A percentile compares a stretch with the other conserved stretches of the same genome.
Conservation (phyloP, 2,329 filamentous ascomycete species). For the Colletotrichum caudatum region DNA sequence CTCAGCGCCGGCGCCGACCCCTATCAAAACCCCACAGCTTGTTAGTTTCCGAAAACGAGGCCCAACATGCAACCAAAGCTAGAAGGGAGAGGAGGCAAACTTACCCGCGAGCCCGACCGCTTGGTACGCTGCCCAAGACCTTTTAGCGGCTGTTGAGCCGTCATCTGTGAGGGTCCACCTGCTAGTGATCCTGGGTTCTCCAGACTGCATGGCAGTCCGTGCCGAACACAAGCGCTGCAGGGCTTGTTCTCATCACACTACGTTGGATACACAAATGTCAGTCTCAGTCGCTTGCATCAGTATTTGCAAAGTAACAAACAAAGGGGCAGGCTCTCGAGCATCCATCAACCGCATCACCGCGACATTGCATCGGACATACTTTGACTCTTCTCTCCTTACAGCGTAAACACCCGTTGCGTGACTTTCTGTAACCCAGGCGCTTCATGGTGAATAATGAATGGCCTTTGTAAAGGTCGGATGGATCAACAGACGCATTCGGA, state of each 20-base stretch:
- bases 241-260: constrained; percentile 56
- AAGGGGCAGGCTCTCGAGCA: neutral
- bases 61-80: neutral
- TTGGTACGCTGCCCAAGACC: constrained; percentile 17
- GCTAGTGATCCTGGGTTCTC: constrained; percentile 28
- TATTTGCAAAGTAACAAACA: too few species aligned
- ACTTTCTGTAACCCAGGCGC: constrained; percentile 53
- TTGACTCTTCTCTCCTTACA: constrained; percentile 55
- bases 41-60: constrained; percentile 33
- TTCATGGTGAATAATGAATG: constrained; percentile 41
- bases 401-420: constrained; percentile 50
- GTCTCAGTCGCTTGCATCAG: constrained; percentile 3
- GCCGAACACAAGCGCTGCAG: constrained; percentile 53
- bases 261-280: constrained; percentile 10
- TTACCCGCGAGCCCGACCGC: constrained; percentile 30
- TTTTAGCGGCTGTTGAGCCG: constrained; percentile 13
- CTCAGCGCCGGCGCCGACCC: constrained; percentile 19
- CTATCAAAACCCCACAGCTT: constrained; percentile 14
- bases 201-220: constrained; percentile 51
- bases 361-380: constrained; percentile 42
- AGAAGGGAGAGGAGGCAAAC: neutral
- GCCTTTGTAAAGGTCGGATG: neutral
- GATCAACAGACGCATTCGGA: neutral
- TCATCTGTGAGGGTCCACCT: constrained; percentile 11
- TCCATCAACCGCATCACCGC: too few species aligned